Conservation (phyloP, 345 rosid genomes). For the Eutrema japonicum region DNA sequence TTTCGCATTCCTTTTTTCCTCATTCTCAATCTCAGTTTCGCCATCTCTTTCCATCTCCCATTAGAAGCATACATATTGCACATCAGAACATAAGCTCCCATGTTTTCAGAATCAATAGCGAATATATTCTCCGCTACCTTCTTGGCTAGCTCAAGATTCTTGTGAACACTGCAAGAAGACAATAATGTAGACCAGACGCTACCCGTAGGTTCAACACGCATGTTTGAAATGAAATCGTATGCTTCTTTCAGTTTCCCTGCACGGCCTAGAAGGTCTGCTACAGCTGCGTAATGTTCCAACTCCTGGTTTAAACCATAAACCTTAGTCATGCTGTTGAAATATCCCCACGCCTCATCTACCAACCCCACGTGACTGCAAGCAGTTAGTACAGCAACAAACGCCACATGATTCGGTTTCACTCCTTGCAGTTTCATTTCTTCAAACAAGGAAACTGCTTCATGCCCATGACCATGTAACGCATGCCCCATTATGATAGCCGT, state of each 20-base stretch:
- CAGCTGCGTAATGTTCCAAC: constrained; percentile 82
- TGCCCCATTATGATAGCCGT: constrained; percentile 85
- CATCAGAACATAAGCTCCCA: constrained; percentile 76
- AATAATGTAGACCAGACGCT: constrained; percentile 75
- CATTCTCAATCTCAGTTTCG: constrained; percentile 56
- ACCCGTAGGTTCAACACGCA: constrained; percentile 56
- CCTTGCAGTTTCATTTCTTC: constrained; percentile 71
- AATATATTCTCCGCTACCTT: constrained; percentile 62
- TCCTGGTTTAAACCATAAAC: constrained; percentile 62
- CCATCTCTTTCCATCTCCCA: constrained; percentile 66
- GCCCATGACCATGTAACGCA: constrained; percentile 78
- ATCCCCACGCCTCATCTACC: constrained; percentile 60
- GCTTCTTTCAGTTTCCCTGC: constrained; percentile 91
- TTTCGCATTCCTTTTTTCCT: constrained; percentile 64
- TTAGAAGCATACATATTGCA: constrained; percentile 76
- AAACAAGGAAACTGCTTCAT: constrained; percentile 71
- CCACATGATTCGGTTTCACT: constrained; percentile 66
- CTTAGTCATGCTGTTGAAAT: constrained; percentile 63
- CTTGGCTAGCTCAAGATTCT: constrained; percentile 75
- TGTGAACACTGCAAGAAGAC: constrained; percentile 78
- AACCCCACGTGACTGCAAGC: constrained; percentile 92
- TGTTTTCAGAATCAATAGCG: constrained; percentile 63
- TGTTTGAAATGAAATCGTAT: constrained; percentile 56
- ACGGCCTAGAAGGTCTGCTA: constrained; percentile 87
- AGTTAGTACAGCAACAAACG: constrained; percentile 77